Evolutionary conservation across 495 filamentous ascomycete species (phyloP), one percentile per base, ranked within the genome.

Genomic region (Penicillium egyptiacum): DNA sequence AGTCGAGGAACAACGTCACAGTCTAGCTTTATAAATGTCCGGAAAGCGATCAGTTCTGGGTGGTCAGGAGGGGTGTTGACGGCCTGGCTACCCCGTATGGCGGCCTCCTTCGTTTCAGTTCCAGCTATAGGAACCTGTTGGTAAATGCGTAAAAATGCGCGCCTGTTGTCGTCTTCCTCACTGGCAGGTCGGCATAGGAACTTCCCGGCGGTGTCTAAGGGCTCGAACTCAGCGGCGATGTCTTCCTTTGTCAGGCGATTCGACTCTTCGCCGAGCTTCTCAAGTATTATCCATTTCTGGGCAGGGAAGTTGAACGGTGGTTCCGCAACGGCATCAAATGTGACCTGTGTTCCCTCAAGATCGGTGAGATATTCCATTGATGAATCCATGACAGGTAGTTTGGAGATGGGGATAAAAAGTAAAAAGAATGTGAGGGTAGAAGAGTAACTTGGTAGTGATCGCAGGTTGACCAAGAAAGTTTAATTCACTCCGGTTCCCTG

Each of bases 341-440:
- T 31, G 37, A 52, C 50, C 37, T 52, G 22, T 16, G 35, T 42
- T 42, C 50, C 50, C 31, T 52, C 50, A 9, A 52, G 37, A 52
- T 52, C 37, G 50, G 25, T 43, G 50, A 52, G 50, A 31, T 52
- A 52, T 52, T 52, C 35, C 12, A 42, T 52, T 41, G 50, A 42
- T 42, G 50, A 43, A 42, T 52, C 50, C 50, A 52, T 52, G 35
- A 23, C 37, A 39, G 5, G 66, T 66, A 51, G 49, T 35, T 51
- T 51, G 35, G 49, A 26, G 49, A 17, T 51, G 49, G 49, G 35
- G 35, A 30, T 14, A 41, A 51, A 41, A 23, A 8, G 6, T 51
- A 17, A 51, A 26, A 51, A 2, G 3, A 26, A 6, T 51, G 49
- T 41, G 35, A 51, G 49, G 35, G 49, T 40, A 41, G 49, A 51